Conservation (phyloP, 768 basidiomycete genomes). For the Pleurotus cornucopiae region DNA sequence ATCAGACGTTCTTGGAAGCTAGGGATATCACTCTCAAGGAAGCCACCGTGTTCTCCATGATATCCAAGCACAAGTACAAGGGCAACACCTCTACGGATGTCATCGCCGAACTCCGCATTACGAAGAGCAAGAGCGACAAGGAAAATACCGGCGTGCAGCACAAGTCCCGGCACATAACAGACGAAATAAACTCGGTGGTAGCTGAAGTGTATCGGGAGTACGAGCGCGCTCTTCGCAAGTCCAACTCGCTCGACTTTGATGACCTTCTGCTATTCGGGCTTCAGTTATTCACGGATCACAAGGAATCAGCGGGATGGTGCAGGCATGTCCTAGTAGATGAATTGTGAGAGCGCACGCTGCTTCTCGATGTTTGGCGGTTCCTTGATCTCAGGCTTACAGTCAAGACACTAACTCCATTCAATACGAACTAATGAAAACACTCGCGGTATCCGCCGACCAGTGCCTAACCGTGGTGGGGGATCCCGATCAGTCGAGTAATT, state of each 20-base stretch:
- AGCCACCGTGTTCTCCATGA: constrained; percentile 47
- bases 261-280: constrained; percentile 76
- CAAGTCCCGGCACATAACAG: constrained; percentile 11
- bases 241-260: constrained; percentile 84
- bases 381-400: constrained; percentile 22
- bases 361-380: not conserved
- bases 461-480: constrained; percentile 84
- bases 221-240: constrained; percentile 50
- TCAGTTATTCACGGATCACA: constrained; percentile 50
- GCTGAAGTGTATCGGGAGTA: constrained; percentile 63
- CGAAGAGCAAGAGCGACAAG: constrained; percentile 6
- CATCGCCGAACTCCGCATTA: constrained; percentile 18
- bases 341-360: constrained; percentile 46
- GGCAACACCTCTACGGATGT: constrained; percentile 53
- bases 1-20: constrained; percentile 41
- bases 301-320: constrained; percentile 53
- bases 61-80: constrained; percentile 75
- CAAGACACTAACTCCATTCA: constrained; percentile 83
- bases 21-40: constrained; percentile 53
- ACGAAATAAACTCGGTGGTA: constrained; percentile 35
- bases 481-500: constrained; percentile 80
- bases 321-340: constrained; percentile 75
- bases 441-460: constrained; percentile 41
- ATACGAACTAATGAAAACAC: constrained; percentile 71
- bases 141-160: constrained; percentile 7